phyloP scores from a whole-genome alignment of 305 asterid genomes.

The Caryopteris hybrid region DNA sequence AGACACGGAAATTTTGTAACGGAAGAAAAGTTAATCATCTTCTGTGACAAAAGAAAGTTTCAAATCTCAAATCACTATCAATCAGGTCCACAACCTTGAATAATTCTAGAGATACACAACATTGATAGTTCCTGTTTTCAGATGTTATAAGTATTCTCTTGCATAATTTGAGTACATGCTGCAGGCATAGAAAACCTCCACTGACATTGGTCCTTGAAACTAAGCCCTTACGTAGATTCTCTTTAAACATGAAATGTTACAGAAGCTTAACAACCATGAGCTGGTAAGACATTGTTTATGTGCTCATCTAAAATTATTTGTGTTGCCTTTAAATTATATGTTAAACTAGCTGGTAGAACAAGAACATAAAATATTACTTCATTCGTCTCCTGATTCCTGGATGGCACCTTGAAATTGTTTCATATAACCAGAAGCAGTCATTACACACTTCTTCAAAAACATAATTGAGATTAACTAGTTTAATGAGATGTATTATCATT shows the following conservation, averaged over 20 bases:
- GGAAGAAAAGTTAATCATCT: background rate
- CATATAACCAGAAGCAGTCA: background rate
- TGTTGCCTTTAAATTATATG: background rate
- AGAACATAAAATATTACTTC: background rate
- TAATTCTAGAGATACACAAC: background rate
- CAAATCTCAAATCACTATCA: background rate
- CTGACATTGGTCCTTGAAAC: background rate
- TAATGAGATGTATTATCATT: background rate
- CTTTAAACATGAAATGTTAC: background rate
- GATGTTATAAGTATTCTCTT: background rate
- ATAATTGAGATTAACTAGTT: background rate
- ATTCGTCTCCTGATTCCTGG: background rate
- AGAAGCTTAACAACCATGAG: background rate
- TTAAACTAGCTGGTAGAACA: background rate
- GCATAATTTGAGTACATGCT: background rate
- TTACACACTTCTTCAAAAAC: background rate
- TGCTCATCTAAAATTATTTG: background rate
- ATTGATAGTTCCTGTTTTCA: background rate
- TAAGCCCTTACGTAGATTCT: background rate
- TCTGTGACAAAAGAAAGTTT: background rate
- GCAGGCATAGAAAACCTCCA: background rate
- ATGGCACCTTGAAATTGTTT: background rate
- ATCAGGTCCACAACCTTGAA: constrained; percentile 4
- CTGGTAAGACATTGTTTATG: background rate
- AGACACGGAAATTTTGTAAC: constrained; percentile 6